These are phyloP conservation scores for Alternaria sp. DNA, from an alignment of 2,329 filamentous ascomycete genomes.

Conservation along the genomic window DNA sequence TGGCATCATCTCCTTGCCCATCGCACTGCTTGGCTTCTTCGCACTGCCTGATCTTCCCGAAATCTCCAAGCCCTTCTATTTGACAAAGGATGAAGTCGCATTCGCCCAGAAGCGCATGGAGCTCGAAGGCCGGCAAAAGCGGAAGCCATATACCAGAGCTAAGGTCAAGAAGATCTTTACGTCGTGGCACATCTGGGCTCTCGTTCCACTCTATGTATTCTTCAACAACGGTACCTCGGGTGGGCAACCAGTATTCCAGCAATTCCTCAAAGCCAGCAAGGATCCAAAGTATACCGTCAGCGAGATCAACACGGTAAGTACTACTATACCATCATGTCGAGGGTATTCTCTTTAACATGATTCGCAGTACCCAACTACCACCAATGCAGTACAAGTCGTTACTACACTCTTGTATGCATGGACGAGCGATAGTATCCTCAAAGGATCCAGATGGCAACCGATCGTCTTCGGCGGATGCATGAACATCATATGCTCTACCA, in stretches of 20 bases:
- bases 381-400: slow-evolving; percentile 33
- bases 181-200: slow-evolving; percentile 23
- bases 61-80: slow-evolving; percentile 24
- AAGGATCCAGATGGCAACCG: slow-evolving; percentile 27
- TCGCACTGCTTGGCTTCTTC: slow-evolving; percentile 28
- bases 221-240: slow-evolving; percentile 11
- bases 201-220: slow-evolving; percentile 13
- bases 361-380: slow-evolving; percentile 28
- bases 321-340: no score
- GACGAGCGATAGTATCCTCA: slow-evolving; percentile 29
- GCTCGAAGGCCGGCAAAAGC: not conserved
- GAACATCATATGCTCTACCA: slow-evolving; percentile 28
- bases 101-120: slow-evolving; percentile 25
- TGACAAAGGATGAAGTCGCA: slow-evolving; percentile 11
- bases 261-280: slow-evolving; percentile 28
- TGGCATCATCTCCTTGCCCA: slow-evolving; percentile 27
- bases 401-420: slow-evolving; percentile 29
- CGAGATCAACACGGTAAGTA: slow-evolving; percentile 25
- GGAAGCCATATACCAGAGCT: slow-evolving; percentile 9
- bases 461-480: slow-evolving; percentile 31
- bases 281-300: slow-evolving; percentile 22
- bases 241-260: slow-evolving; percentile 19
- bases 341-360: no score
- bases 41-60: slow-evolving; percentile 27
- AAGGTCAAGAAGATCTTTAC: slow-evolving; percentile 15